Evolutionary conservation across 2,329 filamentous ascomycete genomes (phyloP), one percentile per base, ranked within the genome.

Genomic region (Penicillium sp.): DNA sequence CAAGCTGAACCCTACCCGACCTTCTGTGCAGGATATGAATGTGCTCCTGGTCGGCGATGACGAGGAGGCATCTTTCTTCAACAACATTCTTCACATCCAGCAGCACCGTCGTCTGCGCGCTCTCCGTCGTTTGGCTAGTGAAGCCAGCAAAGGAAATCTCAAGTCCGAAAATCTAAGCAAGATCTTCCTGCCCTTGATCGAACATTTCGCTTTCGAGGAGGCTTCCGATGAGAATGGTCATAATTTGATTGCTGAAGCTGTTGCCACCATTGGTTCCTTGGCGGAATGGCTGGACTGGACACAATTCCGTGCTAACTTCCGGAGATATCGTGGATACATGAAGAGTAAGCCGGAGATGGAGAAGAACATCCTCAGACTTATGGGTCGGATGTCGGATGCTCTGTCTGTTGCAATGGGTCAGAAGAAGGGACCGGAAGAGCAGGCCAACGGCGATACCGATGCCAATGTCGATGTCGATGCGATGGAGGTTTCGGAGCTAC

Each of bases 191-290:
- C 96, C 95, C 0, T 81, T 99, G 21, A 81, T 98, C 10, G 95
- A 99, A 70, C 93, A 97, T 71, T 98, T 97, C 69, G 88, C 97
- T 25, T 93, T 96, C 69, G 89, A 92, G 57, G 86, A 89, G 58
- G 85, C 85, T 4, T 90, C 92, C 48, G 92, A 96, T 71, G 92
- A 87, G 59, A 80, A 78, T 47, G 82, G 92, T 35, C 90, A 96
- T 65, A 93, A 92, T 50, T 81, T 98, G 53, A 88, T 92, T 50
- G 92, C 92, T 16, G 92, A 97, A 73, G 88, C 93, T 5, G 89
- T 92, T n/a, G 85, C 83, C 10, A 89, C 92, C 0, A 88, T 99
- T 58, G 88, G 90, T 2, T 81, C 83, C 26, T 75, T 99, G 55
- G 87, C 90, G 4, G 82, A 85, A 60, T 91, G 87, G 59, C 77